Conservation (phyloP, 2,329 filamentous ascomycete genomes). For the Neofusicoccum umdonicola region DNA sequence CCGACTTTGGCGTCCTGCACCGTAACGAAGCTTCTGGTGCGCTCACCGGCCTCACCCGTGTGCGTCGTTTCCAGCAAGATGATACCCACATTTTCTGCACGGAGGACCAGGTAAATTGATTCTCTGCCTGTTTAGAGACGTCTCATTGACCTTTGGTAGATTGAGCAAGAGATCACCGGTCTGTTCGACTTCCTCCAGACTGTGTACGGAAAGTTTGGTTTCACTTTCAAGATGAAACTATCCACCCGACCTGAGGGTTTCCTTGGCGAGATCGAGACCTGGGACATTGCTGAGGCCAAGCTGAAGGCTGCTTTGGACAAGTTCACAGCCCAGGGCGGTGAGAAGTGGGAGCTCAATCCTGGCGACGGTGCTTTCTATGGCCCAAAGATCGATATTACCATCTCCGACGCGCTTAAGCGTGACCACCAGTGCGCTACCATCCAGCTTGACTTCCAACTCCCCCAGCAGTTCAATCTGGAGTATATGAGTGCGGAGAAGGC, state of each 20-base stretch:
- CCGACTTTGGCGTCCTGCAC: slow-evolving; percentile 85
- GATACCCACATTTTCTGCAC: slow-evolving; percentile 90
- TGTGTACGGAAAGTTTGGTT: slow-evolving; percentile 80
- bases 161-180: slow-evolving; percentile 71
- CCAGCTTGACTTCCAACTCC: slow-evolving; percentile 86
- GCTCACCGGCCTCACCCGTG: slow-evolving; percentile 76
- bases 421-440: slow-evolving; percentile 92
- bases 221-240: slow-evolving; percentile 90
- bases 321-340: slow-evolving; percentile 53
- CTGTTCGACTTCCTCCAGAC: slow-evolving; percentile 83
- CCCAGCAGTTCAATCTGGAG: slow-evolving; percentile 81
- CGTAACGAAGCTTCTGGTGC: slow-evolving; percentile 82
- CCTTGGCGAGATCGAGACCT: slow-evolving; percentile 81
- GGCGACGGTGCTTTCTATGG: slow-evolving; percentile 98
- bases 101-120: slow-evolving; percentile 60
- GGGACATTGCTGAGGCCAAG: slow-evolving; percentile 82
- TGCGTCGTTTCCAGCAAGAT: slow-evolving; percentile 85
- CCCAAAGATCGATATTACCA: slow-evolving; percentile 96
- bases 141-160: slow-evolving; percentile 36
- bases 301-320: slow-evolving; percentile 73
- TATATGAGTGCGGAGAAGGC: slow-evolving; percentile 73
- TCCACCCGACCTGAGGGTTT: slow-evolving; percentile 89
- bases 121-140: background rate
- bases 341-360: slow-evolving; percentile 84
- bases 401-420: slow-evolving; percentile 80